Evolutionary conservation across 75 land plant species (phyloP), one percentile per base, ranked within the genome.

Genomic region (Azolla pinnata): DNA sequence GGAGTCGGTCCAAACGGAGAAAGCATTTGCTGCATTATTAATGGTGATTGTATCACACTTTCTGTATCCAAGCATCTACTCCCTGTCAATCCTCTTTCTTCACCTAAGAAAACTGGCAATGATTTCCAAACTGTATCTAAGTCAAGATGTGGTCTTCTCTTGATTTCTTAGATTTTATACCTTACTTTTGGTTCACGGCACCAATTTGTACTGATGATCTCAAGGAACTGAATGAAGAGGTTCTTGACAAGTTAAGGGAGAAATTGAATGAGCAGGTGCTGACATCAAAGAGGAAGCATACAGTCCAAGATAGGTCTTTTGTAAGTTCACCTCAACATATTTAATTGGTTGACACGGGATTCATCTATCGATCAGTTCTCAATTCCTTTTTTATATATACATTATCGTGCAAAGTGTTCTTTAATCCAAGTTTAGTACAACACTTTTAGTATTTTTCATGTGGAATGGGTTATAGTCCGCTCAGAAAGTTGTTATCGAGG

Each of bases 171-270:
- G 73, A 70, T 70, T 70, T 70, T 56, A 29, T 46, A 18, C 73
- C 73, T 8, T 70, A 70, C 31, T 70, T 70, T 57, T 70, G 73
- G 73, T 70, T 70, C 32, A 67, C 73, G 48, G 73, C 73, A 34
- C 73, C 73, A 31, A 57, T 56, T 33, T 24, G 18, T 33, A 34
- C 20, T 25, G 20, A 53, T 29, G 60, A 54, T 20, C 44, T 42
- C 45, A 64, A 56, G 21, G 68, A 63, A 4, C 54, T 50, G 23
- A 21, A 23, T 8, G 61, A 63, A 25, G 73, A 35, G 25, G 47
- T 4, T 1, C 25, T 70, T n/a, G 68, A 56, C 20, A 27, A 24
- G n/a, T 46, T 70, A 25, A 70, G 56, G 49, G 53, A 70, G n/a
- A 24, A 45, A 32, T 60, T 70, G 44, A 64, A 64, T 57, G 59